These are phyloP conservation scores for Herpetomonas tarakana DNA, from an alignment of 208 protist species.

Conservation along the genomic window DNA sequence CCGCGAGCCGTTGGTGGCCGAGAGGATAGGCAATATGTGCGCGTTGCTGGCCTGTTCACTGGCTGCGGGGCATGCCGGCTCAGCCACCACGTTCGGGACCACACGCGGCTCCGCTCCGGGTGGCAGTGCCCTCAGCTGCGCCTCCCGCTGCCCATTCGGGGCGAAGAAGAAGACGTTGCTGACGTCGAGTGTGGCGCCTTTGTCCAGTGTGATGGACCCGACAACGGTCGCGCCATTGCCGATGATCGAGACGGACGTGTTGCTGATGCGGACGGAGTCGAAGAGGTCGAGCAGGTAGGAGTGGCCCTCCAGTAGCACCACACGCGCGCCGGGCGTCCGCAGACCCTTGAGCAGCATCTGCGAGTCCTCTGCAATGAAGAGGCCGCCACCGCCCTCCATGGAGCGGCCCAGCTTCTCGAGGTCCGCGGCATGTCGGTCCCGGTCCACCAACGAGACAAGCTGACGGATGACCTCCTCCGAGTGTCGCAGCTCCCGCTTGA, in stretches of 20 bases:
- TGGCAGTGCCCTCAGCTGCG: not conserved
- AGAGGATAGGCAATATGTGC: slow-evolving; percentile 25
- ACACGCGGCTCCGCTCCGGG: not conserved
- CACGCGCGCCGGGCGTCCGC: slow-evolving; percentile 39
- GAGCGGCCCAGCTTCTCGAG: slow-evolving; percentile 20
- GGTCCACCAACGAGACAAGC: slow-evolving; percentile 26
- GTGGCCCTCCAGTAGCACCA: slow-evolving; percentile 38
- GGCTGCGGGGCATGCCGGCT: not conserved
- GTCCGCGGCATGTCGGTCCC: slow-evolving; percentile 10
- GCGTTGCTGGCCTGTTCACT: not conserved
- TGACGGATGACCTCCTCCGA: slow-evolving; percentile 19
- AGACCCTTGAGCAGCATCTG: slow-evolving; percentile 39
- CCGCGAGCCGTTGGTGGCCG: slow-evolving; percentile 31
- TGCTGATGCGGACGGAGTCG: slow-evolving; percentile 23
- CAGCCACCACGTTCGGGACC: not conserved
- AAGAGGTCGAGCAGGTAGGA: slow-evolving; percentile 34
- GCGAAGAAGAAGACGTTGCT: slow-evolving; percentile 43
- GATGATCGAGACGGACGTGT: slow-evolving; percentile 42
- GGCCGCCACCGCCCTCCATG: slow-evolving; percentile 30
- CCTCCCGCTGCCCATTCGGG: slow-evolving; percentile 1
- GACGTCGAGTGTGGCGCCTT: slow-evolving; percentile 35
- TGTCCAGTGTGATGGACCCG: slow-evolving; percentile 27
- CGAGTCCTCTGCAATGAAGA: slow-evolving; percentile 44
- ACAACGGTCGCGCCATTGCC: slow-evolving; percentile 54
- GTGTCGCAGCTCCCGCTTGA: slow-evolving; percentile 13